Evolutionary conservation across 495 filamentous ascomycete genomes (phyloP).

Genomic region (Chlorociboria aeruginascens): DNA sequence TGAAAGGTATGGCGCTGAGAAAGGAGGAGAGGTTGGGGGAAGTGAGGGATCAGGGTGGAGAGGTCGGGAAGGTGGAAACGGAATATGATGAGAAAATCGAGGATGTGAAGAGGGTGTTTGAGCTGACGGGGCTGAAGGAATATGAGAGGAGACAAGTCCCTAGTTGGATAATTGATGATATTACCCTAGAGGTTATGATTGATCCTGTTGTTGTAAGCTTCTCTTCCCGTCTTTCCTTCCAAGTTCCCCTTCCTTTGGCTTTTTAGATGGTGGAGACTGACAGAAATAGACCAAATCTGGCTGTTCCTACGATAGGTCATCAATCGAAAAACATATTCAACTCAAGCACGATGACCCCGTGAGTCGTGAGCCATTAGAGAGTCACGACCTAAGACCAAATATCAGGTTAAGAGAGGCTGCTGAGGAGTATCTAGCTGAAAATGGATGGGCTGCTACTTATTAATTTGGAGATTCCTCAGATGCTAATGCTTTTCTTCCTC

Average conservation of each 20-base stretch:
- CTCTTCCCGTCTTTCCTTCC: not conserved
- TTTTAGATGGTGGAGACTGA: not conserved
- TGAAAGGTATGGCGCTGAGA: conserved; percentile 28
- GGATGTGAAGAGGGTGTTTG: conserved; percentile 48
- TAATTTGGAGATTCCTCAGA: conserved; percentile 24
- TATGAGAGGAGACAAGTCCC: conserved; percentile 48
- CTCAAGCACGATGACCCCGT: conserved; percentile 67
- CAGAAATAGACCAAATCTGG: conserved; percentile 59
- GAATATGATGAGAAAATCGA: conserved; percentile 48
- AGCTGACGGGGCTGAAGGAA: conserved; percentile 34
- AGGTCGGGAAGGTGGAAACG: conserved; percentile 33
- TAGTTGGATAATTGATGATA: conserved; percentile 79
- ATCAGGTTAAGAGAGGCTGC: conserved; percentile 73
- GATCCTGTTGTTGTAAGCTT: conserved; percentile 67
- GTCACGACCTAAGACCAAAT: conserved; percentile 72
- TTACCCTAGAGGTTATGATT: conserved; percentile 85
- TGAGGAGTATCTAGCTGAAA: conserved; percentile 69
- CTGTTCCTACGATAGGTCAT: conserved; percentile 77
- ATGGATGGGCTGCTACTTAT: conserved; percentile 94
- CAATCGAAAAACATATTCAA: conserved; percentile 77
- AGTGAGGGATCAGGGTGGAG: conserved; percentile 21
- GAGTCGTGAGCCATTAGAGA: conserved; percentile 60
- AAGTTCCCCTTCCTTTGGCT: not conserved
- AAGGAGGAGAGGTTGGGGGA: conserved; percentile 1
- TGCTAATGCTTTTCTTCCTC: no score